Conservation (phyloP, 1,284 basidiomycete genomes). For the Naganishia albida region DNA sequence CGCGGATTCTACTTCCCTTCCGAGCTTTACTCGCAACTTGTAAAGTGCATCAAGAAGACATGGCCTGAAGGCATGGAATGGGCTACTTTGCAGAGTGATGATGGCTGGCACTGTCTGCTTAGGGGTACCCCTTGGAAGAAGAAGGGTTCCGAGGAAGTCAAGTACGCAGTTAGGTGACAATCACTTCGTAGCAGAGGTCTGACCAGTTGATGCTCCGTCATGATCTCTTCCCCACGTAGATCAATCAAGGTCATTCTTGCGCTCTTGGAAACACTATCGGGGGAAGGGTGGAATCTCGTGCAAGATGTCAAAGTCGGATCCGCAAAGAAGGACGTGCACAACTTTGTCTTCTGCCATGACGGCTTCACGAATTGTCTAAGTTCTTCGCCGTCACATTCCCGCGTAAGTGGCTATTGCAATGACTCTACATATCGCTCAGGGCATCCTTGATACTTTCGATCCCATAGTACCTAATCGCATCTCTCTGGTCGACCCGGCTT, state of each 20-base stretch:
- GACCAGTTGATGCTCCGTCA: background rate
- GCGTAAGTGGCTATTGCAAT: conserved; percentile 1
- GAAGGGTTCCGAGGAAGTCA: conserved; percentile 20
- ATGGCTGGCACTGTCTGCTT: conserved; percentile 17
- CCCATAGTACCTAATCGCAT: conserved; percentile 37
- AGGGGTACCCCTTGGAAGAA: conserved; percentile 29
- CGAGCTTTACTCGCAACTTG: conserved; percentile 12
- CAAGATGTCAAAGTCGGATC: conserved; percentile 24
- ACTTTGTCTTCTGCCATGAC: conserved; percentile 27
- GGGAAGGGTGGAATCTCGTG: conserved; percentile 25
- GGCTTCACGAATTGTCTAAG: background rate
- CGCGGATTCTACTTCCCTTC: conserved; percentile 20
- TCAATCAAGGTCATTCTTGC: conserved; percentile 24
- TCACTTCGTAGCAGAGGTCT: too few species aligned
- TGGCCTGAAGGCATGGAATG: conserved; percentile 24
- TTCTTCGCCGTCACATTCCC: conserved; percentile 32
- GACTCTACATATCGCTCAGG: background rate
- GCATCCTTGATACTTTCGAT: background rate
- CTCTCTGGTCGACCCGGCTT: conserved; percentile 45
- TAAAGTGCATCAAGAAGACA: conserved; percentile 2
- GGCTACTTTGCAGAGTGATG: conserved; percentile 25
- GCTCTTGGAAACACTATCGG: conserved; percentile 3
- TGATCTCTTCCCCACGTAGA: background rate
- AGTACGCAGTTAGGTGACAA: conserved; percentile 1
- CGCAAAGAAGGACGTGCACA: conserved; percentile 16